A percentile compares a stretch with the other conserved stretches of the same genome.
phyloP scores from a whole-genome alignment of 768 basidiomycete genomes.

The Aureoboletus auriporus region DNA sequence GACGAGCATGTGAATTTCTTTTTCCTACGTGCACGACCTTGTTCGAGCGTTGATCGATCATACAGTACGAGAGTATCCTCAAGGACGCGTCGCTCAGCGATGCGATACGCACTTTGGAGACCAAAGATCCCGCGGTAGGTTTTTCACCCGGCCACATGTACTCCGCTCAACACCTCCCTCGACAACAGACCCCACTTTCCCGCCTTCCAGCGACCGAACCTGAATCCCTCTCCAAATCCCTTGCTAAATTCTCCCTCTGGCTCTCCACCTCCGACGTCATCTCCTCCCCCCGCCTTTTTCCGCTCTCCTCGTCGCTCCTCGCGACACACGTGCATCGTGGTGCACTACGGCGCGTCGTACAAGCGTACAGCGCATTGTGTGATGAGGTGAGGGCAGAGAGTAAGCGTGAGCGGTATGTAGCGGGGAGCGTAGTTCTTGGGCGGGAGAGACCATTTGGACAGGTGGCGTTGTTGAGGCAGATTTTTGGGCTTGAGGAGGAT shows the following conservation, averaged over 20 bases:
- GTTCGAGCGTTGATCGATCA: no score
- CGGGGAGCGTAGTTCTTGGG: conserved; percentile 80
- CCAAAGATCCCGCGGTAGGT: conserved; percentile 20
- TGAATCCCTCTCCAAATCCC: conserved; percentile 53
- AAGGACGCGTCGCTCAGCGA: conserved; percentile 27
- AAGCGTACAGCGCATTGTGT: conserved; percentile 69
- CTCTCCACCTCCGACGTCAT: conserved; percentile 79
- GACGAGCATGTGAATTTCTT: conserved; percentile 72
- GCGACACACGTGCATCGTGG: conserved; percentile 71
- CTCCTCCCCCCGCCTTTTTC: conserved; percentile 73
- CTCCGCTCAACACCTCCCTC: neutral
- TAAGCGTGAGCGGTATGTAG: conserved; percentile 64
- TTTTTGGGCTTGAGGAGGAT: conserved; percentile 65
- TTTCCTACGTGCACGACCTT: no score
- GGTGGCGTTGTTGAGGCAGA: conserved; percentile 67
- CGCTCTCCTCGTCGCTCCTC: conserved; percentile 63
- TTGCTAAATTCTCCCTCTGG: conserved; percentile 78
- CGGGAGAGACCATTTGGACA: conserved; percentile 83
- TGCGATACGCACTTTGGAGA: conserved; percentile 19
- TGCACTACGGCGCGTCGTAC: conserved; percentile 64
- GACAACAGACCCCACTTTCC: conserved; percentile 65
- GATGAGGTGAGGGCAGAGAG: conserved; percentile 75
- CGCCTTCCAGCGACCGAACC: conserved; percentile 62
- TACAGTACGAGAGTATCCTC: conserved; percentile 23
- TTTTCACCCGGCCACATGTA: neutral